phyloP scores from a whole-genome alignment of 768 basidiomycete genomes.

The Leccinum variicolor region DNA sequence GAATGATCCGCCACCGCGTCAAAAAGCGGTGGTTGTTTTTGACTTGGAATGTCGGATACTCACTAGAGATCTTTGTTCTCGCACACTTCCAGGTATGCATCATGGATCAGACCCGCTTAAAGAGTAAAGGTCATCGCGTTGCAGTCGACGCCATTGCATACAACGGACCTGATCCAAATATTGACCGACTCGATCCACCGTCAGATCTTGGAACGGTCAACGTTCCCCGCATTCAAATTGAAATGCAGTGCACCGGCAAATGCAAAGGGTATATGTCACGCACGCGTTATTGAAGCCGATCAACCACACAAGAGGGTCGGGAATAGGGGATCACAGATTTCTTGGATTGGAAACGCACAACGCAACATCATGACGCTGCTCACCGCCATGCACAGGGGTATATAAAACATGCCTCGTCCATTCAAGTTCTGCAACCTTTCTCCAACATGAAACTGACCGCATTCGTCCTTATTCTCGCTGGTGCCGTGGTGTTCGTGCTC shows the following conservation, averaged over 20 bases:
- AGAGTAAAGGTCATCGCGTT: not conserved
- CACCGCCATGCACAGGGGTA: not conserved
- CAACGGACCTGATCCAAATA: not conserved
- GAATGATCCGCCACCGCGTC: not conserved
- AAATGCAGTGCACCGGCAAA: not conserved
- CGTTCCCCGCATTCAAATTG: not conserved
- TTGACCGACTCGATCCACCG: not conserved
- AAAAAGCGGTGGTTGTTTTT: not conserved
- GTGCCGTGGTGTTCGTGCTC: constrained; percentile 10
- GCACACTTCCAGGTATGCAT: not conserved
- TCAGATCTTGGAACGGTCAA: not conserved
- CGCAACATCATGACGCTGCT: not conserved
- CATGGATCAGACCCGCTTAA: not conserved
- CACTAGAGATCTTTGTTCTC: not conserved
- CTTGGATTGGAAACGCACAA: too few relatives aligned
- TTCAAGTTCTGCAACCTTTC: not conserved
- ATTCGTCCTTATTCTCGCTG: constrained; percentile 2
- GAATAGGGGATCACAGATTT: not conserved
- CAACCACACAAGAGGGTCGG: too few relatives aligned
- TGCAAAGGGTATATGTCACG: too few relatives aligned
- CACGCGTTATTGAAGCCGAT: too few relatives aligned
- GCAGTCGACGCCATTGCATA: not conserved
- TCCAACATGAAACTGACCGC: constrained; percentile 17
- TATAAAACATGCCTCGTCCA: not conserved
- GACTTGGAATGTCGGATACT: not conserved